Evolutionary conservation across 306 rosid genomes (phyloP).

Genomic region (Carpinus viminea): DNA sequence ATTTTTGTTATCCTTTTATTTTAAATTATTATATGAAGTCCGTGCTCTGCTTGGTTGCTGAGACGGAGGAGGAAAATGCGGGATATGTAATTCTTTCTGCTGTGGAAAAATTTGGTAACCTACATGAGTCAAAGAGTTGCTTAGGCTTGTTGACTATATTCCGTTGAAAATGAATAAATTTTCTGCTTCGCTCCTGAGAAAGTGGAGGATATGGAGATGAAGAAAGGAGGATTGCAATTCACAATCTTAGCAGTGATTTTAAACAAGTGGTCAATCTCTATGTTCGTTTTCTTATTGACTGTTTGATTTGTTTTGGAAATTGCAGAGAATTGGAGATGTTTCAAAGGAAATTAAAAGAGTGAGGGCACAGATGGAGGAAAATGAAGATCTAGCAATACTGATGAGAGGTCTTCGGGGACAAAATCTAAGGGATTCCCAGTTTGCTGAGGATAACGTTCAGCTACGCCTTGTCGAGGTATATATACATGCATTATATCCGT

Average conservation of each 20-base stretch:
- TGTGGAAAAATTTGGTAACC: neutral
- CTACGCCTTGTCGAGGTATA: slow-evolving; percentile 93
- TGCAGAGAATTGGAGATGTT: slow-evolving; percentile 88
- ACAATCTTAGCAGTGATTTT: neutral
- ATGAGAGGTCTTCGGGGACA: slow-evolving; percentile 97
- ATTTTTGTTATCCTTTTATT: neutral
- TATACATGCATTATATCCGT: neutral
- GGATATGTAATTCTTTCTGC: neutral
- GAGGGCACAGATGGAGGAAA: slow-evolving; percentile 94
- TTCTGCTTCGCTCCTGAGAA: neutral
- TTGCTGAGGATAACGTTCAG: slow-evolving; percentile 82
- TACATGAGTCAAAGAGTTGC: neutral
- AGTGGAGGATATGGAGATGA: neutral
- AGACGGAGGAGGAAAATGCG: neutral
- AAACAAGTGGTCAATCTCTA: neutral
- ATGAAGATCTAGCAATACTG: slow-evolving; percentile 82
- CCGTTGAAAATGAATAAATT: neutral
- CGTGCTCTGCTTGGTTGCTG: neutral
- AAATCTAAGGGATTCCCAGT: slow-evolving; percentile 73
- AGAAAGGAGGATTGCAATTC: neutral
- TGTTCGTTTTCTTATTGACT: neutral
- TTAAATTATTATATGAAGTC: neutral
- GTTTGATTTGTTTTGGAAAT: slow-evolving; percentile 5
- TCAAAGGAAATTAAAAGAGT: slow-evolving; percentile 92
- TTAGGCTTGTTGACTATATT: neutral